Evolutionary conservation across 2,329 filamentous ascomycete genomes (phyloP), one percentile per base, ranked within the genome.

Genomic region (Exophiala bonariae): DNA sequence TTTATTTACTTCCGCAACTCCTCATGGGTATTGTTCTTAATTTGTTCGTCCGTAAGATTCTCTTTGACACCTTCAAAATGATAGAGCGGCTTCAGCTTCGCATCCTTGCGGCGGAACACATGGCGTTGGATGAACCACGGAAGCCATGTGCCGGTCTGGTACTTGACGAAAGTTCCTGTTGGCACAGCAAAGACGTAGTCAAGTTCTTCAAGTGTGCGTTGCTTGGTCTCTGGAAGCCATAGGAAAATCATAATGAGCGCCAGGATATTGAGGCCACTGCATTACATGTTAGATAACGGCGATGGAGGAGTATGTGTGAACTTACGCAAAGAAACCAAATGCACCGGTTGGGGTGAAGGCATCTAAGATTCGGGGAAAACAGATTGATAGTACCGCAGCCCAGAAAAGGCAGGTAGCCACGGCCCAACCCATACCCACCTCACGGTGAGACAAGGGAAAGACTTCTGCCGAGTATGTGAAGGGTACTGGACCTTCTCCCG

Each of bases 391-490:
- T 0, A 77, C 58, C 45, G 77, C 75, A 22, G 72, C 62, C 2
- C 77, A 64, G 51, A 78, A 77, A 18, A 72, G 69, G 2, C 69
- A 66, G 16, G 78, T 74, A 2, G 74, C 73, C 20, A 74, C 71
- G 0, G 75, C 70, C 19, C 52, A 58, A 14, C 46, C 40, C 53
- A 71, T 69, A 1, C 75, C 75, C 7, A 73, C 67, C 58, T 78
- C 75, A 49, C 75, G 66, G 50, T 78, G 71, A 3, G 71, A 72
- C 1, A 77, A 58, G 0, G 75, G 74, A 47, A 77, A 78, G 34
- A 61, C 50, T 54, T 78, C 76, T 3, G 74, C 74, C 10, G 74
- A 75, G 14, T 77, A 63, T 2, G 73, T 77, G 38, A 76, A 77
- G 0, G 74, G 72, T 9, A 77, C 76, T 0, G 75, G 75, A 0